Conservation (phyloP, 1,284 basidiomycete genomes). For the Ganoderma multipileum region DNA sequence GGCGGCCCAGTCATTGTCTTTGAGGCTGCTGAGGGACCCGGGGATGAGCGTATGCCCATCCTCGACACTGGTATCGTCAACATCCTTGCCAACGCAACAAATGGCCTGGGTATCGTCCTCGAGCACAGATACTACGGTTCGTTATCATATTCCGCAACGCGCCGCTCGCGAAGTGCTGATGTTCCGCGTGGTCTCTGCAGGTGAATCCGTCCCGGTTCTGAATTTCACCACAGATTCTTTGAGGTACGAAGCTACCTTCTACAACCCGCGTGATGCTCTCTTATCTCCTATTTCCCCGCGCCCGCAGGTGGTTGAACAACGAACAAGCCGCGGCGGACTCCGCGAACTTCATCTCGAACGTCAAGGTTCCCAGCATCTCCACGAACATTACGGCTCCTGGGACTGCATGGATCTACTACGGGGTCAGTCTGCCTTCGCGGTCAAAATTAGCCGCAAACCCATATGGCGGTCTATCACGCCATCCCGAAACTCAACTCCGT, state of each 20-base stretch:
- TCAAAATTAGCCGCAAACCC: not conserved
- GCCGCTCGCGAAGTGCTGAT: not conserved
- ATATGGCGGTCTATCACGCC: not conserved
- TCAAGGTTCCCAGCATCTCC: slow-evolving; percentile 77
- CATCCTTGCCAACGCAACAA: slow-evolving; percentile 84
- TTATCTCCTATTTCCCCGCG: slow-evolving; percentile 1
- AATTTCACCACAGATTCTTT: slow-evolving; percentile 85
- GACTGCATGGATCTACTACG: slow-evolving; percentile 94
- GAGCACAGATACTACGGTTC: slow-evolving; percentile 64
- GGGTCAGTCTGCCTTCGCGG: slow-evolving; percentile 53
- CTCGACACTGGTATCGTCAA: slow-evolving; percentile 87
- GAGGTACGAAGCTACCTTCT: slow-evolving; percentile 47
- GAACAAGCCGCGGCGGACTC: slow-evolving; percentile 90
- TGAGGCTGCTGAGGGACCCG: slow-evolving; percentile 87
- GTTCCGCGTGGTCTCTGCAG: slow-evolving; percentile 47
- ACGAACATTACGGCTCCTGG: slow-evolving; percentile 77
- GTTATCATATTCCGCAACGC: not conserved
- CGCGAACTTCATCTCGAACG: slow-evolving; percentile 86
- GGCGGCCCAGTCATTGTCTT: slow-evolving; percentile 83
- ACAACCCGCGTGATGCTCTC: slow-evolving; percentile 7
- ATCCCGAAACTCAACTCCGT: not conserved
- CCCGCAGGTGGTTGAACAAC: slow-evolving; percentile 82
- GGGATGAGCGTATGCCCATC: slow-evolving; percentile 73
- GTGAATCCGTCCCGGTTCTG: slow-evolving; percentile 80
- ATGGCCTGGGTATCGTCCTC: slow-evolving; percentile 85